These are phyloP conservation scores for Nematocida sp. DNA, from an alignment of 371 early-diverging fungal genomes.

Conservation along the genomic window DNA sequence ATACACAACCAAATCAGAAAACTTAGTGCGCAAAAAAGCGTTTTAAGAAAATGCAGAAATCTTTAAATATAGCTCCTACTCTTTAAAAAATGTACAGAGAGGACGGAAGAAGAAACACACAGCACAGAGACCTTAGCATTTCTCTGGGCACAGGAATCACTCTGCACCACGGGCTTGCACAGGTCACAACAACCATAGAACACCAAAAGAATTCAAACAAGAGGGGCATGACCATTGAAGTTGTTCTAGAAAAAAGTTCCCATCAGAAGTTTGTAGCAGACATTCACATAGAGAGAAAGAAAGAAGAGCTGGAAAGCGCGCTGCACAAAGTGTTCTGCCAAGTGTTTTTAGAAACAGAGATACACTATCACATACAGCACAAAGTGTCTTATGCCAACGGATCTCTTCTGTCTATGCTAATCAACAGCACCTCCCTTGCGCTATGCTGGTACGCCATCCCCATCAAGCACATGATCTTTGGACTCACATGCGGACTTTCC, in stretches of 20 bases:
- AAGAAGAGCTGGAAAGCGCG: slow-evolving; percentile 3
- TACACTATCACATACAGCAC: background rate
- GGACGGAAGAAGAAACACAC: background rate
- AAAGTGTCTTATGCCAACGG: slow-evolving; percentile 3
- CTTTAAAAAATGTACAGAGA: background rate
- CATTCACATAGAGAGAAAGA: background rate
- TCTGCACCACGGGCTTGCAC: too few species aligned
- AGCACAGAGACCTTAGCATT: too few species aligned
- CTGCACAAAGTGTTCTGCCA: slow-evolving; percentile 1
- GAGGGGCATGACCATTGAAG: background rate
- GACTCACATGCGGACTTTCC: background rate
- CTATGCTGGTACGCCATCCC: background rate
- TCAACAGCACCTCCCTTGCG: slow-evolving; percentile 14
- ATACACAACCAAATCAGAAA: too few species aligned
- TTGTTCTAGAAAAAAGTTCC: slow-evolving; percentile 10
- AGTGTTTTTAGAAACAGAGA: slow-evolving; percentile 11
- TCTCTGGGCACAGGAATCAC: too few species aligned
- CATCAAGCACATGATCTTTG: slow-evolving; percentile 29
- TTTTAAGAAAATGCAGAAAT: too few species aligned
- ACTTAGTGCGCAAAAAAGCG: too few species aligned
- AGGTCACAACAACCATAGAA: too few species aligned
- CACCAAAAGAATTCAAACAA: slow-evolving; percentile 12
- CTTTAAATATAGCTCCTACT: too few species aligned
- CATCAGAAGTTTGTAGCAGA: background rate
- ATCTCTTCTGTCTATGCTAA: slow-evolving; percentile 23